Base-by-base conservation (phyloP, 495 filamentous ascomycete genomes). In the Thermochaetoides thermophila region DNA sequence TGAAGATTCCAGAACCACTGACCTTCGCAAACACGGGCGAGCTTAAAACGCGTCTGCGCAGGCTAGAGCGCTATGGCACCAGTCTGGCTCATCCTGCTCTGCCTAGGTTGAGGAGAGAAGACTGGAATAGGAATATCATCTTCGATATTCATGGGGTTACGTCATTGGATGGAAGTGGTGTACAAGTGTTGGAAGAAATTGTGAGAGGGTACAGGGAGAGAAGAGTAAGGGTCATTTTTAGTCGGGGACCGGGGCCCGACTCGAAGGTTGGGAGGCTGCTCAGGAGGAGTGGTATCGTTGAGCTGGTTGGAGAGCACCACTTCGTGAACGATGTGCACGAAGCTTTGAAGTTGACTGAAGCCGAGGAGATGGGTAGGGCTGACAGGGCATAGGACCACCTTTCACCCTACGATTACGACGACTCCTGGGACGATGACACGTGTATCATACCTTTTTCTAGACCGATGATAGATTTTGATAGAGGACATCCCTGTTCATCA, bases 11-110 rank as follows among this genome's bases (percentile, higher is more conserved):
- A 0, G 91, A 96, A 45, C 87, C 87, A 0, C 63, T 97, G 25
- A 96, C 91, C 0, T 97, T 97, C 45, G 87, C 89, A 33, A 97
- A 97, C 49, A 95, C 91, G 1, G 91, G 91, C 13, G 81, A 89
- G 34, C 62, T 97, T 14, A 92, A 86, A 59, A 77, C 74, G 35
- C 65, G 91, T 6, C 66, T 97, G 4, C 64, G 81, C 11, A 63
- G 91, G 9, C 59, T 97, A 5, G 89, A 96, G 53, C 63, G 81
- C 15, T 94, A 96, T 46, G 89, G 89, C 9, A 82, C 83, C 0
- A 73, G 56, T n/a, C 59, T 61, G 25, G 80, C 82, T 1, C 91
- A 96, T 36, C 91, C 91, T 0, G 84, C 84, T 2, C 60, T 93
- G 11, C 87, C 89, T 4, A 66, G 81, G 5, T 63, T 89, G 19